Percentiles rank a stretch among this genome's conserved stretches.
Evolutionary conservation across 306 rosid genomes (phyloP).

Genomic region (Vigna radiata): DNA sequence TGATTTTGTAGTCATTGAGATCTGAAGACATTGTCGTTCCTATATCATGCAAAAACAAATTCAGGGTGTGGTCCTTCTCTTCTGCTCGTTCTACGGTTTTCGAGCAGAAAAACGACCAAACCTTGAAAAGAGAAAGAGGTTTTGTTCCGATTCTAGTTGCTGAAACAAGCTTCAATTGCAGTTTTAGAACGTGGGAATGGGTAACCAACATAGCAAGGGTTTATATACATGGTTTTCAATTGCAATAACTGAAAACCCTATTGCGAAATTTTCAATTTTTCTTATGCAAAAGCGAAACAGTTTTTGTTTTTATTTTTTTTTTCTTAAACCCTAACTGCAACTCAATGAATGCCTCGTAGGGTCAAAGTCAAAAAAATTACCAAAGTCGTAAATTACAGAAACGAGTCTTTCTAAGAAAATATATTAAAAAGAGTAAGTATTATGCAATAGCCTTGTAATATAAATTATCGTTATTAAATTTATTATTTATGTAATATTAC

Average conservation of each 20-base stretch:
- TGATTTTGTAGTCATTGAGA: slow-evolving; percentile 69
- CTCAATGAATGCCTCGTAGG: neutral
- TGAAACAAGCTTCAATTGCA: slow-evolving; percentile 30
- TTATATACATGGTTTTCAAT: slow-evolving; percentile 38
- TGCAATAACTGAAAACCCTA: slow-evolving; percentile 50
- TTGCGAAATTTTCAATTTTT: neutral
- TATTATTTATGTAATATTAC: no score
- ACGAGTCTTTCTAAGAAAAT: neutral
- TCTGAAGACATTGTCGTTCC: slow-evolving; percentile 65
- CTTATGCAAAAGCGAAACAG: neutral
- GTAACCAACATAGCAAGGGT: slow-evolving; percentile 3
- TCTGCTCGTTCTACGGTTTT: neutral
- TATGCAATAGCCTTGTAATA: no score
- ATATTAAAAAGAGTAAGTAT: no score
- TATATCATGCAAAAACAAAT: slow-evolving; percentile 50
- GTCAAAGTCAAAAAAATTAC: slow-evolving; percentile 8
- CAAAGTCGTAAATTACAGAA: neutral
- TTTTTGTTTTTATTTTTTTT: neutral
- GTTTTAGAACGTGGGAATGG: slow-evolving; percentile 37
- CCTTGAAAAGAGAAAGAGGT: neutral
- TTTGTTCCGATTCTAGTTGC: slow-evolving; percentile 7
- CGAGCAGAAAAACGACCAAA: slow-evolving; percentile 12
- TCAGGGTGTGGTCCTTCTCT: slow-evolving; percentile 35
- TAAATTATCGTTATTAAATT: no score
- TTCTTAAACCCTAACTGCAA: slow-evolving; percentile 17